These are phyloP conservation scores for Claviceps pusilla DNA, from an alignment of 2,329 filamentous ascomycete species.

Conservation along the genomic window DNA sequence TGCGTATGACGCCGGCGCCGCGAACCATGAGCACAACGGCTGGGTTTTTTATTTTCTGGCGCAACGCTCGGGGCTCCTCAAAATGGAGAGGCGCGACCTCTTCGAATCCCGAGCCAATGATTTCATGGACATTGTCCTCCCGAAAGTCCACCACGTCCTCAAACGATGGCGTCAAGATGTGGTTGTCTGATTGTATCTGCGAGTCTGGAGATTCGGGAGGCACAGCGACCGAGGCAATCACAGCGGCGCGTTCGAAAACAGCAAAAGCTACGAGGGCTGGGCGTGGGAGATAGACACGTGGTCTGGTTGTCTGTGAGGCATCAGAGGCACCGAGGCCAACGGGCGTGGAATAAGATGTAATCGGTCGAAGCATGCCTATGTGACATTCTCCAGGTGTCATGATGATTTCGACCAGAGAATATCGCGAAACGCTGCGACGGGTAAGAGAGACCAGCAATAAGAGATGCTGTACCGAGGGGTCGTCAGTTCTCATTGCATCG, in stretches of 20 bases:
- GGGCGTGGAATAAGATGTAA: constrained; percentile 48
- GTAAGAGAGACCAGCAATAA: constrained; percentile 46
- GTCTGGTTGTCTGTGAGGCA: constrained; percentile 26
- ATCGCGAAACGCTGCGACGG: constrained; percentile 39
- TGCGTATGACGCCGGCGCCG: constrained; percentile 45
- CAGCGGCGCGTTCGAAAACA: constrained; percentile 62
- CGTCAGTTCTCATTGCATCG: constrained; percentile 33
- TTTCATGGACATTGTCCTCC: constrained; percentile 45
- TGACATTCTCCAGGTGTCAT: constrained; percentile 38
- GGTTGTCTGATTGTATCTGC: constrained; percentile 56
- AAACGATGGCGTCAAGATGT: constrained; percentile 50
- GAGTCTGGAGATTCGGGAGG: constrained; percentile 57
- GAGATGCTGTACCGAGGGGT: constrained; percentile 41
- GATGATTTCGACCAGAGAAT: constrained; percentile 59
- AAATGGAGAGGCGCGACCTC: constrained; percentile 28
- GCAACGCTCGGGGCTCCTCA: constrained; percentile 35
- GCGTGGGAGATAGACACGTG: constrained; percentile 61
- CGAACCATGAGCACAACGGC: constrained; percentile 47
- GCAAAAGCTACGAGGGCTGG: constrained; percentile 70
- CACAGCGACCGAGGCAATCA: constrained; percentile 58
- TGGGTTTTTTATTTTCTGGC: constrained; percentile 45
- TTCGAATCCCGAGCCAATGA: constrained; percentile 49
- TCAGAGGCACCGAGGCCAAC: constrained; percentile 28
- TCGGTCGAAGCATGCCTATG: constrained; percentile 52
- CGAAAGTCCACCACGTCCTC: constrained; percentile 80